Percentiles rank a stretch among this genome's conserved stretches.
phyloP scores from a whole-genome alignment of 495 filamentous ascomycete genomes.

The Staphylotrichum longicolle region DNA sequence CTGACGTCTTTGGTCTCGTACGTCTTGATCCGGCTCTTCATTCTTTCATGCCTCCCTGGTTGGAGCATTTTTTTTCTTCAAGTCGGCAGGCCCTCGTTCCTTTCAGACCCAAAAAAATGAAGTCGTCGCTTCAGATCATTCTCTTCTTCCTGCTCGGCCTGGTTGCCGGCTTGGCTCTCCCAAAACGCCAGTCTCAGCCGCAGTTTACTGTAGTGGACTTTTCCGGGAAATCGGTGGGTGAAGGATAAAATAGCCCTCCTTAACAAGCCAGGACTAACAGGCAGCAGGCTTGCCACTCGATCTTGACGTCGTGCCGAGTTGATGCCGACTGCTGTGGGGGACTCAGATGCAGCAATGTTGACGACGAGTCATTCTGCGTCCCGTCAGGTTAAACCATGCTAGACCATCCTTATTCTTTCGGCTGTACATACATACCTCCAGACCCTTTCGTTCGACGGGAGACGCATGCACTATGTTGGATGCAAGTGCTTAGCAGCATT shows the following conservation, averaged over 20 bases:
- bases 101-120: conserved; percentile 7
- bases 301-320: conserved; percentile 14
- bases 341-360: conserved; percentile 8
- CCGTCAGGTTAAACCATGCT: conserved; percentile 5
- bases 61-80: neutral
- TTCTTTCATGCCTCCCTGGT: neutral
- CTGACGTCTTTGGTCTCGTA: neutral
- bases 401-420: too few relatives aligned
- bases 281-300: conserved; percentile 15
- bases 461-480: too few relatives aligned
- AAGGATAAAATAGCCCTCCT: too few relatives aligned
- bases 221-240: neutral
- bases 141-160: conserved; percentile 16
- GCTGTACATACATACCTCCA: too few relatives aligned
- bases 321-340: conserved; percentile 15
- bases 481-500: too few relatives aligned
- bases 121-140: conserved; percentile 11
- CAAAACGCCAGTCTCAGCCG: neutral
- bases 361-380: conserved; percentile 16
- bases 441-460: too few relatives aligned
- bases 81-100: conserved; percentile 1
- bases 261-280: neutral
- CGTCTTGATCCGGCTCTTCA: neutral
- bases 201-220: conserved; percentile 5
- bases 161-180: conserved; percentile 13